Percentiles rank a stretch among this genome's conserved stretches.
Conservation (phyloP, 2,329 filamentous ascomycete species). For the Monosporascus sp. region DNA sequence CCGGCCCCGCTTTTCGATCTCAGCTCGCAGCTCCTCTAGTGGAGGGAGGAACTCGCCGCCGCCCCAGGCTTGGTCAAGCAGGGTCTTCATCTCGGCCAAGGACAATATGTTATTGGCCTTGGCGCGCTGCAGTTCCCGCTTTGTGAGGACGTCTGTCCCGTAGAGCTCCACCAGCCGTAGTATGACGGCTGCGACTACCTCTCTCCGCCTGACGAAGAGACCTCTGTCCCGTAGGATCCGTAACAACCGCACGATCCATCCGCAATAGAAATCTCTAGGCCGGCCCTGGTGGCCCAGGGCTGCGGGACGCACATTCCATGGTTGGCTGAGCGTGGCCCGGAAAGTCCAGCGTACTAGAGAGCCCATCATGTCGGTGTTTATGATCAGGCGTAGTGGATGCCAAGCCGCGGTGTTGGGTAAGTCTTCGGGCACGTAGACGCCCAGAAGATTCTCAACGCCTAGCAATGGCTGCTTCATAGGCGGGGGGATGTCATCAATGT, state of each 20-base stretch:
- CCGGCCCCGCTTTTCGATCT: conserved; percentile 17
- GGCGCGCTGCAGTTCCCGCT: conserved; percentile 13
- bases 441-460: conserved; percentile 25
- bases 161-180: conserved; percentile 29
- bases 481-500: conserved; percentile 36
- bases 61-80: conserved; percentile 34
- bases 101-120: conserved; percentile 21
- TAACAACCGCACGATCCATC: conserved; percentile 27
- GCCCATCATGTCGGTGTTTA: conserved; percentile 33
- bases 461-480: conserved; percentile 25
- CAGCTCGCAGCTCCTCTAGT: conserved; percentile 17
- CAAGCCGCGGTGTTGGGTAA: conserved; percentile 33
- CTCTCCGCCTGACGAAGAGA: conserved; percentile 15
- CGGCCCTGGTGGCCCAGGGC: conserved; percentile 2
- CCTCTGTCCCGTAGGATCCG: conserved; percentile 27
- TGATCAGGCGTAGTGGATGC: conserved; percentile 44
- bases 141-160: conserved; percentile 16
- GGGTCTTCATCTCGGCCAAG: conserved; percentile 26
- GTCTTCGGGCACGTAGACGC: conserved; percentile 35
- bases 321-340: conserved; percentile 26
- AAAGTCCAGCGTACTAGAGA: conserved; percentile 42
- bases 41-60: conserved; percentile 23
- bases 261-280: conserved; percentile 21
- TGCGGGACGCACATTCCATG: conserved; percentile 1
- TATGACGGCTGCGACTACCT: conserved; percentile 22